A percentile compares a stretch with the other conserved stretches of the same genome.
These are phyloP conservation scores for Phytopythium cucurbitacearum DNA, from an alignment of 352 stramenopile genomes.

Conservation along the genomic window DNA sequence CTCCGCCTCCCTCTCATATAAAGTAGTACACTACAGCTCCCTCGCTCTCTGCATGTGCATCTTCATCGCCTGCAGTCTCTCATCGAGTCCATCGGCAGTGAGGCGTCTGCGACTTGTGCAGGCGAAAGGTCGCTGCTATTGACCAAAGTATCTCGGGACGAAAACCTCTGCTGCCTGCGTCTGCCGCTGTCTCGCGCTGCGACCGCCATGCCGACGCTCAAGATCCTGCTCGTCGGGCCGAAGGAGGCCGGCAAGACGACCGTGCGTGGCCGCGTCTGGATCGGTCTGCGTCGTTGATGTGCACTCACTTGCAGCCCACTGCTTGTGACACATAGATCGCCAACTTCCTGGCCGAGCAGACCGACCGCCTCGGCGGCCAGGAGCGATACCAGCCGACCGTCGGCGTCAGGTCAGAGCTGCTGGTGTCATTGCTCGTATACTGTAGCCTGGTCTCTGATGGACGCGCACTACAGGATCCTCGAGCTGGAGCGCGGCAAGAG, in stretches of 20 bases:
- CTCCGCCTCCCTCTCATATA: no score
- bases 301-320: background rate
- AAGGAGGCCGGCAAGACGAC: constrained; percentile 78
- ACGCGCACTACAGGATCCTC: constrained; percentile 34
- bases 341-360: constrained; percentile 76
- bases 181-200: background rate
- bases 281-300: background rate
- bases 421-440: no score
- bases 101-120: no score
- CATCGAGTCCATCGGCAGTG: no score
- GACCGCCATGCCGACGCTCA: constrained; percentile 50
- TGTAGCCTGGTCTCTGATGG: background rate
- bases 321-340: constrained; percentile 68
- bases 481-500: constrained; percentile 64
- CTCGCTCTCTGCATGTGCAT: no score
- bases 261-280: constrained; percentile 15
- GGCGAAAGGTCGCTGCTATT: no score
- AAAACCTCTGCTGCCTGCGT: background rate
- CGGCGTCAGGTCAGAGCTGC: constrained; percentile 34
- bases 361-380: constrained; percentile 44
- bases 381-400: constrained; percentile 70
- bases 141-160: background rate
- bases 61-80: no score
- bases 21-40: no score
- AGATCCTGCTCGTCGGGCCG: constrained; percentile 75